A percentile compares a stretch with the other conserved stretches of the same genome.
These are phyloP conservation scores for Collybiopsis confluens DNA, from an alignment of 768 basidiomycete genomes.

Conservation along the genomic window DNA sequence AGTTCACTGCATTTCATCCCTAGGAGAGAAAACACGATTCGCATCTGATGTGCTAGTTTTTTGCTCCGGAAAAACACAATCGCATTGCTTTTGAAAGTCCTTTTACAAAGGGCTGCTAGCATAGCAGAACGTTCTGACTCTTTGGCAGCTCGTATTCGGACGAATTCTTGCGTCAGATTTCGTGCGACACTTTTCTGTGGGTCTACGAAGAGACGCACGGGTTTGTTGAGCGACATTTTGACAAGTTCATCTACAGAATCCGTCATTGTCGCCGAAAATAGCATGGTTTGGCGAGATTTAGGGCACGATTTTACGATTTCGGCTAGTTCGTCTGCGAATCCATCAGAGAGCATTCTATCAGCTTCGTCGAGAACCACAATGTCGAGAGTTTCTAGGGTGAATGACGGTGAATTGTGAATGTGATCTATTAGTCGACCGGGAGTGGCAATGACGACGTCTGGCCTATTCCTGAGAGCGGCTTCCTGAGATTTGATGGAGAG, in stretches of 20 bases:
- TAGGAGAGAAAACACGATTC: constrained; percentile 86
- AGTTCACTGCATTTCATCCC: constrained; percentile 89
- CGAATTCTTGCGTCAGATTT: constrained; percentile 90
- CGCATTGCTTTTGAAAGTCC: constrained; percentile 78
- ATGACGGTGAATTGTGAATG: constrained; percentile 90
- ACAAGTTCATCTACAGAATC: constrained; percentile 94
- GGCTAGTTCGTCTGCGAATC: constrained; percentile 89
- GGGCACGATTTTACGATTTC: constrained; percentile 95
- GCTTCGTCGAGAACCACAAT: constrained; percentile 96
- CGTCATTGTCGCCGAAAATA: constrained; percentile 99
- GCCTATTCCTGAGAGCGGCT: constrained; percentile 73
- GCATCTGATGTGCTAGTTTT: constrained; percentile 95
- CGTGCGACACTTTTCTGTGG: constrained; percentile 85
- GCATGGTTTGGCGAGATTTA: constrained; percentile 88
- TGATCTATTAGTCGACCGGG: constrained; percentile 98
- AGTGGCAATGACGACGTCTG: constrained; percentile 94
- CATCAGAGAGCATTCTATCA: constrained; percentile 94
- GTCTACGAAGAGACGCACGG: constrained; percentile 93
- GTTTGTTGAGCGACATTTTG: constrained; percentile 87
- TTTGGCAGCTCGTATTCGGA: constrained; percentile 80
- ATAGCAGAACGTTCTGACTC: constrained; percentile 74
- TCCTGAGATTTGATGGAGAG: constrained; percentile 93
- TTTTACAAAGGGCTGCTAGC: constrained; percentile 79
- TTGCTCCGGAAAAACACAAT: constrained; percentile 97
- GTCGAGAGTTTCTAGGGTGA: constrained; percentile 89